A percentile compares a stretch with the other conserved stretches of the same genome.
These are phyloP conservation scores for Diaporthe humulicola DNA, from an alignment of 2,329 filamentous ascomycete genomes.

Conservation along the genomic window DNA sequence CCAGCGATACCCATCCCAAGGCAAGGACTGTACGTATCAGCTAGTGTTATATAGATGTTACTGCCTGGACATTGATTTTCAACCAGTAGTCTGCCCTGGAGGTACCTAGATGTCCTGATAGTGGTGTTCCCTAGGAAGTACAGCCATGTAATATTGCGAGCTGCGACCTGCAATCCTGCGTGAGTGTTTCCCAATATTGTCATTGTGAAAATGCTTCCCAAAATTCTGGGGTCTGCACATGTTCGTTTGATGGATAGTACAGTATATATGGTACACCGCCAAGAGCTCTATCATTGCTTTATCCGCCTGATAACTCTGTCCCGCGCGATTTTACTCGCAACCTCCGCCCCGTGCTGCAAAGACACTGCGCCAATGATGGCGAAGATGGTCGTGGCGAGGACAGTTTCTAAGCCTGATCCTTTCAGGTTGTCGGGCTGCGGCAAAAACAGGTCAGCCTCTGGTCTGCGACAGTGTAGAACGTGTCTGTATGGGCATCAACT, in stretches of 20 bases:
- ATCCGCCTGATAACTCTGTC: conserved; percentile 77
- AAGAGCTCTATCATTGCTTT: conserved; percentile 10
- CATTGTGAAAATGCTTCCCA: not conserved
- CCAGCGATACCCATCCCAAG: not conserved
- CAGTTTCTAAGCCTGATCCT: conserved; percentile 79
- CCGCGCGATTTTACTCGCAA: conserved; percentile 80
- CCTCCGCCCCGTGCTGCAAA: conserved; percentile 86
- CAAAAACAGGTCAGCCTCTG: conserved; percentile 2
- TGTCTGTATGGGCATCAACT: conserved; percentile 46
- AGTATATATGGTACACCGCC: conserved; percentile 22
- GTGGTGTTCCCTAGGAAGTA: not conserved
- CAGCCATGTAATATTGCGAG: not conserved
- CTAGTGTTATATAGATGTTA: not conserved
- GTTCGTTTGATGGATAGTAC: conserved; percentile 1
- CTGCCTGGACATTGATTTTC: not conserved
- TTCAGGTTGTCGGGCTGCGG: conserved; percentile 74
- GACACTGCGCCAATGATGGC: conserved; percentile 90
- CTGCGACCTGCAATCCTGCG: not conserved
- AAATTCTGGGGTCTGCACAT: not conserved
- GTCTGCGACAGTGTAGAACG: not conserved
- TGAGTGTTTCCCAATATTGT: not conserved
- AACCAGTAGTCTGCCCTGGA: not conserved
- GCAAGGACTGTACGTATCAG: not conserved
- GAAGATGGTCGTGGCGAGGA: conserved; percentile 83
- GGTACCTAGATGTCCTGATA: not conserved